Percentiles rank a stretch among this genome's conserved stretches.
Evolutionary conservation across 768 basidiomycete genomes (phyloP).

Genomic region (Suillus sp.): DNA sequence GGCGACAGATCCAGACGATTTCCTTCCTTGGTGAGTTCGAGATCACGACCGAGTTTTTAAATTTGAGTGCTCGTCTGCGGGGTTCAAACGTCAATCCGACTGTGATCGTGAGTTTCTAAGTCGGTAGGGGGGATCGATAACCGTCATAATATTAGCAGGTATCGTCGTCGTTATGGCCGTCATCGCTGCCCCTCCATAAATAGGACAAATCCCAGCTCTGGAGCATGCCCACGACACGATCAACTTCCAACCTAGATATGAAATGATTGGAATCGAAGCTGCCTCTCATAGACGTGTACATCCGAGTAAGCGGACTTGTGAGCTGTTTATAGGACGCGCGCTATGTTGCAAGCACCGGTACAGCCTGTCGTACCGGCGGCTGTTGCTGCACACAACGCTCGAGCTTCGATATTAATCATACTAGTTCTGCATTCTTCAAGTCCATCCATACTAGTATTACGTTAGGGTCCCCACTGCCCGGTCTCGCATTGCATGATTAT

Average conservation of each 20-base stretch:
- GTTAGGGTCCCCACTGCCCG: neutral
- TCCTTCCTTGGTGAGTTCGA: neutral
- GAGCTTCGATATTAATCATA: neutral
- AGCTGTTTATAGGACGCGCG: neutral
- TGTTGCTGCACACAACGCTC: neutral
- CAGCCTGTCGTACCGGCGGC: neutral
- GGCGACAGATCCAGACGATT: neutral
- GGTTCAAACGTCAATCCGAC: neutral
- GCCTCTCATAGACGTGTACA: neutral
- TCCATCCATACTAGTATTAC: neutral
- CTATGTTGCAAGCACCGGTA: neutral
- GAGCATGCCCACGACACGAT: neutral
- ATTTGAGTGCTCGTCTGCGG: neutral
- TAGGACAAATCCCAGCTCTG: neutral
- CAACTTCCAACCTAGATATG: neutral
- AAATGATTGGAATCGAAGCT: neutral
- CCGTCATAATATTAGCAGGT: neutral
- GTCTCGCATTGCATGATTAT: neutral
- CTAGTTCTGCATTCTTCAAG: neutral
- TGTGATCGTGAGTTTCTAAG: neutral
- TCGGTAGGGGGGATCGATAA: neutral
- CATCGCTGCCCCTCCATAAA: neutral
- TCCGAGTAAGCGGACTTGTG: neutral
- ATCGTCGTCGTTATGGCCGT: neutral
- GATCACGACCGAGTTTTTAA: neutral